Evolutionary conservation across 75 land plant genomes (phyloP).

Genomic region (Pinus tabuliformis): DNA sequence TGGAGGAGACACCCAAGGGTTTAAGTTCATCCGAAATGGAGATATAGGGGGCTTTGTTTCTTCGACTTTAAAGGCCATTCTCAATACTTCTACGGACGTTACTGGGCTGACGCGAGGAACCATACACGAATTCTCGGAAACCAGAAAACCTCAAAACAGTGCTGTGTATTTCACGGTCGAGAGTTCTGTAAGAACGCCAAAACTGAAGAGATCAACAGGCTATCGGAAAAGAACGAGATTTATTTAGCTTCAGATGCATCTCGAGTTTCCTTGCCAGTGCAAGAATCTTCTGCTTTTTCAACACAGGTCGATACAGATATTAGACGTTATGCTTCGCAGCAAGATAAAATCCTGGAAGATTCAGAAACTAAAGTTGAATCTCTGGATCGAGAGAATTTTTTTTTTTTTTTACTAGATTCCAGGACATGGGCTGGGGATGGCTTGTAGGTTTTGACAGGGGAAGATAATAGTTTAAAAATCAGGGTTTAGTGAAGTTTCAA

Average conservation of each 20-base stretch:
- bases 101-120: slow-evolving; percentile 77
- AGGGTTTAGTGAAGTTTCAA: not conserved
- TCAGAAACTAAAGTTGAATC: not conserved
- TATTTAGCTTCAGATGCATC: not conserved
- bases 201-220: not conserved
- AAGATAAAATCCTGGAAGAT: not conserved
- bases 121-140: slow-evolving; percentile 19
- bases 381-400: not conserved
- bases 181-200: not conserved
- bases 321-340: not conserved
- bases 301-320: not conserved
- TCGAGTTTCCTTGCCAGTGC: not conserved
- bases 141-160: not conserved
- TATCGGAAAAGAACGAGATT: not conserved
- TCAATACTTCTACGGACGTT: slow-evolving; percentile 52
- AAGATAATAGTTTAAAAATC: not conserved
- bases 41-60: slow-evolving; percentile 33
- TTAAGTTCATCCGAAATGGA: slow-evolving; percentile 22
- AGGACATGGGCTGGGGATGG: not conserved
- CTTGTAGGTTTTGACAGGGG: not conserved
- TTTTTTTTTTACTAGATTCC: not conserved
- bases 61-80: slow-evolving; percentile 24
- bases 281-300: slow-evolving; percentile 6
- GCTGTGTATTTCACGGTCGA: slow-evolving; percentile 8
- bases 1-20: slow-evolving; percentile 12